Percentiles rank a stretch among this genome's conserved stretches.
These are phyloP conservation scores for Magnusiomyces suaveolens DNA, from an alignment of 1,139 yeast species.

Conservation along the genomic window DNA sequence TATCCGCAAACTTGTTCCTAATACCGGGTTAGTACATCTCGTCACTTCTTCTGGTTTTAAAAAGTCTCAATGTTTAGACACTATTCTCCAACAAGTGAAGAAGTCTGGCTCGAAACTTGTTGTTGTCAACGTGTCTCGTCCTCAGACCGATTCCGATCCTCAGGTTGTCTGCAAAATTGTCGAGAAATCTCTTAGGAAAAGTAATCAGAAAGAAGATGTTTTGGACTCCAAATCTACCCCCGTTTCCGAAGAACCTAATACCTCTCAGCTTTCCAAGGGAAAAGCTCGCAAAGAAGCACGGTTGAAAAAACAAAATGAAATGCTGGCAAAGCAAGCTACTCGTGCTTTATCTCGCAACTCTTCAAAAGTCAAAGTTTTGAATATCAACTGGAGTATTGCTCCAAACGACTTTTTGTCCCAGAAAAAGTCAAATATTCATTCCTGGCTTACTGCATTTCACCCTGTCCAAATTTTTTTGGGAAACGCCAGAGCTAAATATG, in stretches of 20 bases:
- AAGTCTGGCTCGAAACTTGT: conserved; percentile 15
- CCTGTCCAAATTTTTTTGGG: conserved; percentile 23
- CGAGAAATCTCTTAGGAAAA: neutral
- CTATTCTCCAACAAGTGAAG: conserved; percentile 5
- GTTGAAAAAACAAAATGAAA: neutral
- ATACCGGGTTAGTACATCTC: conserved; percentile 20
- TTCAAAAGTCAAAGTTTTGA: conserved; percentile 22
- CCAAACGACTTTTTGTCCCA: conserved; percentile 29
- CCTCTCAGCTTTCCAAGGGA: neutral
- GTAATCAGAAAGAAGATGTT: neutral
- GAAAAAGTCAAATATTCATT: conserved; percentile 31
- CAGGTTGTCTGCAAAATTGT: conserved; percentile 8
- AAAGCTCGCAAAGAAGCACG: neutral
- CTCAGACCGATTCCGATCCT: conserved; percentile 15
- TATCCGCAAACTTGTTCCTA: too few relatives aligned
- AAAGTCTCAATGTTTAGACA: conserved; percentile 15
- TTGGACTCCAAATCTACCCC: neutral
- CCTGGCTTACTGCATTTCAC: conserved; percentile 28
- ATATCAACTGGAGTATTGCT: conserved; percentile 29
- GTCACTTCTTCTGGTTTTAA: conserved; percentile 20
- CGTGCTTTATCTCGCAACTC: neutral
- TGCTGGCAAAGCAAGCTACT: conserved; percentile 6
- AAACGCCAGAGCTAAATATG: conserved; percentile 25
- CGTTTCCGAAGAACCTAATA: neutral
- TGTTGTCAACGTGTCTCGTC: conserved; percentile 21